Evolutionary conservation across 2,329 filamentous ascomycete species (phyloP).

Genomic region (Alternaria brassicicola): DNA sequence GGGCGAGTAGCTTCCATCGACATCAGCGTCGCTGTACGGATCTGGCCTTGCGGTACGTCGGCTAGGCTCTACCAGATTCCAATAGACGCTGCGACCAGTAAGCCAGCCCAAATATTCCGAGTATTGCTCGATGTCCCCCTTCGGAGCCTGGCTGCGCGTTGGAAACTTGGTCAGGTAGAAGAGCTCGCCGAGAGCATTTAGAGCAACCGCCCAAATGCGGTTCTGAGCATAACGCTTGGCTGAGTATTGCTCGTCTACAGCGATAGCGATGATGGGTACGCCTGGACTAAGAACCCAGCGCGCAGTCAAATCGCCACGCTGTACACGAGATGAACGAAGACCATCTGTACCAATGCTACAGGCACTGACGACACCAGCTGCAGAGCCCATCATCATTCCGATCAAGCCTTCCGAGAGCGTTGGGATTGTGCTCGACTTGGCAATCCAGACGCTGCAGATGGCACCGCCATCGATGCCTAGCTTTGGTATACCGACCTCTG

Average conservation of each 20-base stretch:
- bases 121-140: conserved; percentile 57
- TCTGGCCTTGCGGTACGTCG: conserved; percentile 74
- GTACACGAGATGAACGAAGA: conserved; percentile 66
- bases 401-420: conserved; percentile 76
- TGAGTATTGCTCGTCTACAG: conserved; percentile 82
- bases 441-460: conserved; percentile 84
- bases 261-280: conserved; percentile 84
- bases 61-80: conserved; percentile 80
- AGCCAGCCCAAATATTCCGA: conserved; percentile 75
- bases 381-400: conserved; percentile 83
- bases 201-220: conserved; percentile 86
- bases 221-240: conserved; percentile 69
- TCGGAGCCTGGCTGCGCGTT: conserved; percentile 58
- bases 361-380: conserved; percentile 79
- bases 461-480: conserved; percentile 73
- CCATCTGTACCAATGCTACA: conserved; percentile 74
- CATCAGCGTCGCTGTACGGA: conserved; percentile 70
- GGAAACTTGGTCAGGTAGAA: conserved; percentile 82
- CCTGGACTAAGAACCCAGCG: conserved; percentile 92
- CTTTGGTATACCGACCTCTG: conserved; percentile 75
- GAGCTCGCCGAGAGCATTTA: conserved; percentile 92
- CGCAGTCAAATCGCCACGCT: conserved; percentile 78
- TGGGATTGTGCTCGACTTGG: conserved; percentile 77
- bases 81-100: conserved; percentile 77
- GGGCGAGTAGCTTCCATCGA: conserved; percentile 77